These are phyloP conservation scores for Trypanosomatidae sp. DNA, from an alignment of 208 protist species.

Conservation along the genomic window DNA sequence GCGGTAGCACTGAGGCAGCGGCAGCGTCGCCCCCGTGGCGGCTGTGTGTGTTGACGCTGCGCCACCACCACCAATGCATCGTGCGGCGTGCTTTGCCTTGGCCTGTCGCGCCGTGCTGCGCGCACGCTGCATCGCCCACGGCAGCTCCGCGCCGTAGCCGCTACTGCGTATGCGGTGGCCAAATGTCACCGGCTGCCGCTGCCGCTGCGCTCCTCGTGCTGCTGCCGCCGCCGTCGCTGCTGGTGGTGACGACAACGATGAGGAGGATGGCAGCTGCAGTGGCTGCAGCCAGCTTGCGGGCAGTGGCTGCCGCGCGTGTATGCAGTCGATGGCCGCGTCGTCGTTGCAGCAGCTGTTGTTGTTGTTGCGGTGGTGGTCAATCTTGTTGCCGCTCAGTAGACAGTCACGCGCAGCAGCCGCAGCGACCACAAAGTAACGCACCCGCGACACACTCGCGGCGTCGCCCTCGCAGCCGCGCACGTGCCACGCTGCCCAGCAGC, in stretches of 20 bases:
- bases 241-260: slow-evolving; percentile 14
- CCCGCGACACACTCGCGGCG: background rate
- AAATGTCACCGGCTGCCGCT: slow-evolving; percentile 20
- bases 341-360: background rate
- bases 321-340: slow-evolving; percentile 19
- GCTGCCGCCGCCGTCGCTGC: slow-evolving; percentile 61
- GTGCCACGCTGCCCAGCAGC: no score
- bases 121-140: slow-evolving; percentile 20
- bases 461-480: background rate
- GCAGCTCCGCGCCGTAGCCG: slow-evolving; percentile 13
- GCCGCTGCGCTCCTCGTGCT: slow-evolving; percentile 23
- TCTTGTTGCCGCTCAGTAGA: no score
- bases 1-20: background rate
- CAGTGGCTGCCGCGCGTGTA: slow-evolving; percentile 48
- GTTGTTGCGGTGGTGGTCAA: no score
- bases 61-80: no score
- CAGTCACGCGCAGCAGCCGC: no score
- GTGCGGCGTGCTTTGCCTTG: background rate
- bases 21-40: background rate
- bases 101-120: background rate
- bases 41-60: background rate
- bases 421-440: background rate
- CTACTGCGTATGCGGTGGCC: slow-evolving; percentile 23
- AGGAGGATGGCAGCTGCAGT: background rate
- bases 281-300: slow-evolving; percentile 18